phyloP scores from a whole-genome alignment of 805 yeast genomes.

The Crinitomyces ghanaensis region DNA sequence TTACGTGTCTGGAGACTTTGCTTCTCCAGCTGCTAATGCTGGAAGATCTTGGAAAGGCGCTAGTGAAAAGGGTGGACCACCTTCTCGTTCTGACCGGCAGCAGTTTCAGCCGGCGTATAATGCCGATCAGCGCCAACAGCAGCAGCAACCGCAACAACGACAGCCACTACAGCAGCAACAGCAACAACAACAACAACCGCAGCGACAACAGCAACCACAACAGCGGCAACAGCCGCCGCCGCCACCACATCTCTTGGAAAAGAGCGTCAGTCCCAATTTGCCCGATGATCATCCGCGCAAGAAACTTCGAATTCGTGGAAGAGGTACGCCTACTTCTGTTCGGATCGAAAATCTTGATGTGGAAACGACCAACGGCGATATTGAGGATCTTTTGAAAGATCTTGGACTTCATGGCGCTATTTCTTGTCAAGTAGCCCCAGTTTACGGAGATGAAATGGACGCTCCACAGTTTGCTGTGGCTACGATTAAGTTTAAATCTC shows the following conservation, averaged over 20 bases:
- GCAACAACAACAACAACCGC: background rate
- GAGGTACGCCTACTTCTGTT: too few species aligned
- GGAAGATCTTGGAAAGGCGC: too few species aligned
- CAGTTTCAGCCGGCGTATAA: too few species aligned
- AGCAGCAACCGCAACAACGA: background rate
- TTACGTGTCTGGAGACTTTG: too few species aligned
- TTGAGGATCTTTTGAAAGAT: too few species aligned
- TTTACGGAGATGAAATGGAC: background rate
- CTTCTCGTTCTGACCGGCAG: too few species aligned
- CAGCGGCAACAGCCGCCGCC: background rate
- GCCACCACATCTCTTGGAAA: background rate
- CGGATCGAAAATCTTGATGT: too few species aligned
- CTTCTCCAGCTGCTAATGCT: too few species aligned
- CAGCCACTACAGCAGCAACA: background rate
- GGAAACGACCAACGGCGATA: too few species aligned
- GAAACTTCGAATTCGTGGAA: background rate
- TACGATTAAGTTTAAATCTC: constrained; percentile 2
- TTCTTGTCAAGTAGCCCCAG: background rate
- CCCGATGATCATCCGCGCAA: background rate
- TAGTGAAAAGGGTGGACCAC: too few species aligned
- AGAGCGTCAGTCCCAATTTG: background rate
- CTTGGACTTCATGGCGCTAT: background rate
- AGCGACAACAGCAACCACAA: background rate
- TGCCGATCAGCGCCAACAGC: background rate
- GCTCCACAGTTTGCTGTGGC: constrained; percentile 2